These are phyloP conservation scores for Suillus ampliporus DNA, from an alignment of 768 basidiomycete species.

Conservation along the genomic window DNA sequence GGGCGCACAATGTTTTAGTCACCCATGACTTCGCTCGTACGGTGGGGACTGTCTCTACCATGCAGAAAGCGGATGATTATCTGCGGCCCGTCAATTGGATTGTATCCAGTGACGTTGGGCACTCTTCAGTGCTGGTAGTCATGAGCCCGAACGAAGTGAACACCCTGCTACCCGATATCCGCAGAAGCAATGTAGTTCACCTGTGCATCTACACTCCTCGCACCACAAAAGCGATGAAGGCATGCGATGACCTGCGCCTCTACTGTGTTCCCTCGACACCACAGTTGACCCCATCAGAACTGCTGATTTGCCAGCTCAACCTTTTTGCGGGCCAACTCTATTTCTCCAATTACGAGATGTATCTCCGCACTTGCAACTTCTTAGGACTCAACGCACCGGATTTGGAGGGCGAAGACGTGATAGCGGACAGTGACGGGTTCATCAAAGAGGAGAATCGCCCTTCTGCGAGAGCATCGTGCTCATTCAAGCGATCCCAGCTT, in stretches of 20 bases:
- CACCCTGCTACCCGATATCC: constrained; percentile 42
- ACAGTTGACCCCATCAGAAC: background rate
- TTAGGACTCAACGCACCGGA: constrained; percentile 31
- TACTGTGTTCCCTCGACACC: constrained; percentile 14
- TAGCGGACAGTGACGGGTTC: constrained; percentile 26
- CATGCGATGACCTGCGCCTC: constrained; percentile 42
- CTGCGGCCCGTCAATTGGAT: constrained; percentile 39
- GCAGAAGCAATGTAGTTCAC: constrained; percentile 33
- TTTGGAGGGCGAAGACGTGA: constrained; percentile 11
- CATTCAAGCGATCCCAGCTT: constrained; percentile 20
- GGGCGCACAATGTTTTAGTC: constrained; percentile 22
- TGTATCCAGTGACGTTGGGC: constrained; percentile 18
- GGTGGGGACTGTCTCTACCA: background rate
- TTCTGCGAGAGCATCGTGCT: background rate
- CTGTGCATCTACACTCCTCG: constrained; percentile 52
- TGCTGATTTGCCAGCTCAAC: constrained; percentile 29
- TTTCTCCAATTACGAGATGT: constrained; percentile 32
- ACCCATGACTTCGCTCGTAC: constrained; percentile 25
- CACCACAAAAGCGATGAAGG: constrained; percentile 36
- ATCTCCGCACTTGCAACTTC: constrained; percentile 32
- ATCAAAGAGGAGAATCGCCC: constrained; percentile 24
- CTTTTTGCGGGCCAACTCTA: constrained; percentile 41
- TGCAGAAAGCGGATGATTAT: constrained; percentile 17
- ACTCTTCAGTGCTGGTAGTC: constrained; percentile 33
- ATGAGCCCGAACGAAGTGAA: constrained; percentile 51